Conservation (phyloP, 495 filamentous ascomycete species). For the Xylaria nigripes region DNA sequence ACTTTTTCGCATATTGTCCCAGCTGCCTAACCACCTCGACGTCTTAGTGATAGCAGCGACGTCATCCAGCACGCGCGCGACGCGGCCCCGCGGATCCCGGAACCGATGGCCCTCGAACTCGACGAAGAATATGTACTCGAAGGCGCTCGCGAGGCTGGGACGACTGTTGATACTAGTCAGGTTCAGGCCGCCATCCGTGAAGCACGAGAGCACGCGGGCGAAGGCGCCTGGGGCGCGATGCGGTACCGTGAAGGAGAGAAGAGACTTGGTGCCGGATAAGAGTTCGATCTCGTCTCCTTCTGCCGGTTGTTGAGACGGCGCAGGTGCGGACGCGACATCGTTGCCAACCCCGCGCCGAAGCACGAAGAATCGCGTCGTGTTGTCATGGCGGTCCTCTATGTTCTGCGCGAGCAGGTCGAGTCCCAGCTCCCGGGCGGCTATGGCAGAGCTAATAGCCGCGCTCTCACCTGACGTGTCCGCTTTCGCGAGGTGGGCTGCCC, state of each 20-base stretch:
- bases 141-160: slow-evolving; percentile 61
- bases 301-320: not conserved
- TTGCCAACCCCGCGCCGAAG: slow-evolving; percentile 38
- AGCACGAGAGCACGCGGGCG: slow-evolving; percentile 70
- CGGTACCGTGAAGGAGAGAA: slow-evolving; percentile 74
- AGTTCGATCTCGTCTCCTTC: slow-evolving; percentile 5
- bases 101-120: slow-evolving; percentile 62
- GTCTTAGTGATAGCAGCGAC: slow-evolving; percentile 33
- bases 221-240: slow-evolving; percentile 73
- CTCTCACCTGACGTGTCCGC: slow-evolving; percentile 47
- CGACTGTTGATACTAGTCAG: slow-evolving; percentile 84
- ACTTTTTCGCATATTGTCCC: slow-evolving; percentile 34
- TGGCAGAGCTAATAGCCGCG: slow-evolving; percentile 68
- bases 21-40: slow-evolving; percentile 50
- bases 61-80: slow-evolving; percentile 41
- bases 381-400: slow-evolving; percentile 78
- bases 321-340: slow-evolving; percentile 1
- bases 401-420: slow-evolving; percentile 60
- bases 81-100: slow-evolving; percentile 42
- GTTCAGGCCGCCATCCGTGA: slow-evolving; percentile 64
- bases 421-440: slow-evolving; percentile 59
- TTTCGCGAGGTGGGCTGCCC: slow-evolving; percentile 67
- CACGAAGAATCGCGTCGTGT: slow-evolving; percentile 83
- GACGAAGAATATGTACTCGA: slow-evolving; percentile 93
- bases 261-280: slow-evolving; percentile 49